Evolutionary conservation across 345 rosid genomes (phyloP).

Genomic region (Lagerstroemia speciosa): DNA sequence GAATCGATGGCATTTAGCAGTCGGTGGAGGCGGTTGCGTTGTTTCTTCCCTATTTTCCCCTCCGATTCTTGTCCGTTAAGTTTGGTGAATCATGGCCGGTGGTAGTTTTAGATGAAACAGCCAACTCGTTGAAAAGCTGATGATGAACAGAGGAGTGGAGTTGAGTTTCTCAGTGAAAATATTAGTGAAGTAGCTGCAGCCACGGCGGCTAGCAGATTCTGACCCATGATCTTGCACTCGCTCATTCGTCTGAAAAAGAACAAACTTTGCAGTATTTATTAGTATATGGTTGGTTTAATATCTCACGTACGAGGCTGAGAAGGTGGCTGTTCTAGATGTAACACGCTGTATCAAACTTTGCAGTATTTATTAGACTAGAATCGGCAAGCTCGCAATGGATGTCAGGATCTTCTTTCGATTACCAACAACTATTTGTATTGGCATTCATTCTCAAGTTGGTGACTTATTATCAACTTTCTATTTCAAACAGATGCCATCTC

Average conservation of each 20-base stretch:
- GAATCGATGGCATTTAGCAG: background rate
- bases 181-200: background rate
- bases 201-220: background rate
- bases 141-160: background rate
- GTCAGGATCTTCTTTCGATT: background rate
- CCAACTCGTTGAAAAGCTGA: background rate
- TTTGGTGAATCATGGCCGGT: background rate
- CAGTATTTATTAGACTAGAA: background rate
- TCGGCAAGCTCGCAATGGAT: background rate
- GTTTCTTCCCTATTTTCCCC: background rate
- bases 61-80: background rate
- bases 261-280: background rate
- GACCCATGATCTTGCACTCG: background rate
- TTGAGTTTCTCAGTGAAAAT: background rate
- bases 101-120: background rate
- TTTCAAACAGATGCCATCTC: conserved; percentile 58
- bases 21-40: background rate
- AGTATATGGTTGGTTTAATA: background rate
- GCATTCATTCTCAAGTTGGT: background rate
- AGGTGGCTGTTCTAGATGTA: background rate
- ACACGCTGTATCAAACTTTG: background rate
- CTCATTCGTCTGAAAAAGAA: background rate
- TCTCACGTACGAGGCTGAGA: background rate
- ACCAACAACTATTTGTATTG: background rate
- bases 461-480: background rate